Base-by-base conservation (phyloP, 2,329 filamentous ascomycete genomes). In the Thermothelomyces thermophilus region DNA sequence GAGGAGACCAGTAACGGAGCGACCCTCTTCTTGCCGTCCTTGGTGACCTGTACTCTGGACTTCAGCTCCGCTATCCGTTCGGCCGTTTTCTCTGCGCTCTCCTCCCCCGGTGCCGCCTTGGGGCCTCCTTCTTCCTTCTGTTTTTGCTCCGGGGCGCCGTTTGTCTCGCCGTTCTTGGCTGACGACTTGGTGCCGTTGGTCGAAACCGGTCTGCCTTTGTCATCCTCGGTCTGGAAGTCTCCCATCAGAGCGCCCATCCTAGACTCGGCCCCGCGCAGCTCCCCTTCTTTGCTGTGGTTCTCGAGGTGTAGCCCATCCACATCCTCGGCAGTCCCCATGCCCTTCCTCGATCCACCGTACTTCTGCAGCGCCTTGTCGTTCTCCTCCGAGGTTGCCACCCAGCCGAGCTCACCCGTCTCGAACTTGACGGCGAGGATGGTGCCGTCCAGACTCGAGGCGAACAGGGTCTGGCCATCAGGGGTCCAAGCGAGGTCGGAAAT, bases 221-320 rank as follows among this genome's bases (percentile, higher is more conserved):
- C 71, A 3, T 74, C 71, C 3, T 77, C 67, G 2, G 76, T 71
- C 46, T 76, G 76, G 16, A 79, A 77, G 63, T 95, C 90, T 5
- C 91, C 91, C 93, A 98, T 98, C 33, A 98, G 70, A n/a, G 91
- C 91, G 11, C 93, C 93, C 93, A 98, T 98, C 57, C 91, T 82
- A 2, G 90, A 93, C 68, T 98, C 88, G 0, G 91, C 90, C 5
- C 86, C 90, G 56, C 85, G 87, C 28, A 91, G 78, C 65, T 98
- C 93, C 19, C 86, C 91, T 37, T 86, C 90, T 64, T 94, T 96
- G 69, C 90, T 95, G 64, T 84, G 86, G 60, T 94, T 90, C 68
- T 98, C 93, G 0, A 98, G 71, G 33, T 87, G 76, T 37, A 97
- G 70, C 0, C 89, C 88, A 61, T 96, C 89, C 0, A 95, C 87